Evolutionary conservation across 2,329 filamentous ascomycete species (phyloP).

Genomic region (Verticillium nonalfalfae): DNA sequence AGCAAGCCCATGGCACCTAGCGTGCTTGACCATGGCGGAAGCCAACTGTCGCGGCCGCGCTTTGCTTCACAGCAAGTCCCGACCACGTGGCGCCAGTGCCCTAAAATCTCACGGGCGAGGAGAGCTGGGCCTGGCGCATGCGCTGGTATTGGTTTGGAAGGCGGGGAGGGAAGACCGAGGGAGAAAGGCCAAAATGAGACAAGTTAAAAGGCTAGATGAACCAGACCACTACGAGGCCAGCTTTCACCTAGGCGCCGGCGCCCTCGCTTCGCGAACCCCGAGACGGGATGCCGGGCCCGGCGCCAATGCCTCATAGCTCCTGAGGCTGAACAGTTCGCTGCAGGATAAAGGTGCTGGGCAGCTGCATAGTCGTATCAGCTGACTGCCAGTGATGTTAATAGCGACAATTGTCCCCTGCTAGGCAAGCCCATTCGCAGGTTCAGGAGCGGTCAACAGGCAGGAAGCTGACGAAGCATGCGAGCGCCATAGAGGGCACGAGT

Average conservation of each 20-base stretch:
- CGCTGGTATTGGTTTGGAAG: background rate
- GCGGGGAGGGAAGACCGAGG: background rate
- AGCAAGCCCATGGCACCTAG: background rate
- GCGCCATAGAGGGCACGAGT: background rate
- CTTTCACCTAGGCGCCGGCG: background rate
- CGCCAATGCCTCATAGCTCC: background rate
- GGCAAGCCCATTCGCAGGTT: no score
- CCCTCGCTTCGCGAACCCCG: background rate
- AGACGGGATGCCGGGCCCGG: background rate
- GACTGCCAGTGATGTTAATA: background rate
- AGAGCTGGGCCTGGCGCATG: background rate
- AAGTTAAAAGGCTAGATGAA: no score
- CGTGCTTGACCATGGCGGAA: no score
- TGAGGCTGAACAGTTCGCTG: background rate
- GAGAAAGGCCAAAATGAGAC: no score
- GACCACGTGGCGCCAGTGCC: background rate
- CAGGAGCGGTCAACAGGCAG: background rate
- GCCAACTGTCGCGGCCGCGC: no score
- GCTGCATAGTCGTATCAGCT: background rate
- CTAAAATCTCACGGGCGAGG: background rate
- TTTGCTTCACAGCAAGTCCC: background rate
- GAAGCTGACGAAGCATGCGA: background rate
- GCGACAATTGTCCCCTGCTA: background rate
- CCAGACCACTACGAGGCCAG: no score
- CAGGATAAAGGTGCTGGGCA: background rate